Percentiles rank a stretch among this genome's conserved stretches.
Conservation (phyloP, 2,329 filamentous ascomycete genomes). For the Lasiodiplodia sp. region DNA sequence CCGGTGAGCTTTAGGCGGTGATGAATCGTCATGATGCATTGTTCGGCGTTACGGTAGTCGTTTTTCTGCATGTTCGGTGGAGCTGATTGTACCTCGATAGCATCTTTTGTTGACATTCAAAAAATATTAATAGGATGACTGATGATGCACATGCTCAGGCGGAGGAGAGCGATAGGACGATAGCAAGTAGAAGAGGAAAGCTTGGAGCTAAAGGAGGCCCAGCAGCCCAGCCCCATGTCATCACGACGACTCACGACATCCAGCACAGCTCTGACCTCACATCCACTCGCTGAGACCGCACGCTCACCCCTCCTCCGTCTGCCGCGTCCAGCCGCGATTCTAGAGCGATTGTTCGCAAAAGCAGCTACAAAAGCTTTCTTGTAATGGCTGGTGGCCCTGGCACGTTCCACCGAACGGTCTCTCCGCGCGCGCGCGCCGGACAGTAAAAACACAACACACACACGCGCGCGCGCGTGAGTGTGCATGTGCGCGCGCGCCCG, state of each 20-base stretch:
- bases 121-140: conserved; percentile 7
- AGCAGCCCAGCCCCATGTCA: conserved; percentile 4
- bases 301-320: background rate
- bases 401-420: conserved; percentile 21
- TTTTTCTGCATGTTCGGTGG: background rate
- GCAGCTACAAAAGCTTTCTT: conserved; percentile 19
- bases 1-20: background rate
- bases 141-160: background rate
- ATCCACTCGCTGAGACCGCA: background rate
- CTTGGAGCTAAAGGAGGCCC: background rate
- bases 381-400: conserved; percentile 1
- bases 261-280: conserved; percentile 20
- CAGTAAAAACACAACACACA: conserved; percentile 5
- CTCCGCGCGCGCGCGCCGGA: background rate
- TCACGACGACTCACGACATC: conserved; percentile 7
- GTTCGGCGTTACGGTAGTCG: conserved; percentile 11
- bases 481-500: background rate
- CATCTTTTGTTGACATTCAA: conserved; percentile 10
- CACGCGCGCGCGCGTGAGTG: background rate
- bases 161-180: background rate
- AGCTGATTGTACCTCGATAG: conserved; percentile 9
- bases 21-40: conserved; percentile 10
- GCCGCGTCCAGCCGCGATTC: conserved; percentile 11
- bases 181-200: background rate
- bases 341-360: background rate